Evolutionary conservation across 352 stramenopile species (phyloP).

Genomic region (Phytophthora ramorum): DNA sequence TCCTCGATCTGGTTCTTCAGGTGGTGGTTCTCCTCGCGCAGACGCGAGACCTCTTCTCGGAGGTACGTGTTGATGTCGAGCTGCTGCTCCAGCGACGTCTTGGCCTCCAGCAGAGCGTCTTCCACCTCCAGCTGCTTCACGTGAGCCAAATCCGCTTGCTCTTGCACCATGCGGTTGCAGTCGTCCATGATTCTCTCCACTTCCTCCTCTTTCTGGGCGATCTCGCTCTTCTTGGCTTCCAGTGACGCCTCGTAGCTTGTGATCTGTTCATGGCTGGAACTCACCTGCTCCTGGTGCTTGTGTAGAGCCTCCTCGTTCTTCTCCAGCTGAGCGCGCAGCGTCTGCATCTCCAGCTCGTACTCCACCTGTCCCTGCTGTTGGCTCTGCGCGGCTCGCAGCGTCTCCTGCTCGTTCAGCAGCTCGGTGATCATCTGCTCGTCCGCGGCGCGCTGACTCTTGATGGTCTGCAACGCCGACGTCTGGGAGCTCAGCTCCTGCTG

Average conservation of each 20-base stretch:
- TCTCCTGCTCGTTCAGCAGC: slow-evolving; percentile 86
- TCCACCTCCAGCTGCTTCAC: slow-evolving; percentile 88
- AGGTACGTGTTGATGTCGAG: slow-evolving; percentile 88
- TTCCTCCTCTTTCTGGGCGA: slow-evolving; percentile 75
- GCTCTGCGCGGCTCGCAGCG: slow-evolving; percentile 57
- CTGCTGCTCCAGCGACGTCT: slow-evolving; percentile 87
- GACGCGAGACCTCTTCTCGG: slow-evolving; percentile 75
- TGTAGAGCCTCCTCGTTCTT: slow-evolving; percentile 72
- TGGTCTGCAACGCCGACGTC: slow-evolving; percentile 54
- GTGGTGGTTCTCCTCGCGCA: slow-evolving; percentile 86
- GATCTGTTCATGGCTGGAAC: slow-evolving; percentile 71
- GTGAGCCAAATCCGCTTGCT: slow-evolving; percentile 77
- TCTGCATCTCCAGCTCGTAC: slow-evolving; percentile 79
- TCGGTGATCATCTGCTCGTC: slow-evolving; percentile 88
- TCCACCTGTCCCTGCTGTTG: slow-evolving; percentile 54
- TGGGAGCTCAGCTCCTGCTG: slow-evolving; percentile 73
- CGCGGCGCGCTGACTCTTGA: slow-evolving; percentile 75
- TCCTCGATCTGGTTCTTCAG: slow-evolving; percentile 89
- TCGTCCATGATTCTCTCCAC: slow-evolving; percentile 85
- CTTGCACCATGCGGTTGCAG: slow-evolving; percentile 88
- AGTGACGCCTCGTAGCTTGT: slow-evolving; percentile 71
- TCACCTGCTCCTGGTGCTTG: slow-evolving; percentile 81
- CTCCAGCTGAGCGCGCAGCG: slow-evolving; percentile 66
- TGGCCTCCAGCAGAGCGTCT: slow-evolving; percentile 82
- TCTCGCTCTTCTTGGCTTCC: slow-evolving; percentile 66